Conservation (phyloP, 2,329 filamentous ascomycete genomes). For the Paracoccidioides lutzii region DNA sequence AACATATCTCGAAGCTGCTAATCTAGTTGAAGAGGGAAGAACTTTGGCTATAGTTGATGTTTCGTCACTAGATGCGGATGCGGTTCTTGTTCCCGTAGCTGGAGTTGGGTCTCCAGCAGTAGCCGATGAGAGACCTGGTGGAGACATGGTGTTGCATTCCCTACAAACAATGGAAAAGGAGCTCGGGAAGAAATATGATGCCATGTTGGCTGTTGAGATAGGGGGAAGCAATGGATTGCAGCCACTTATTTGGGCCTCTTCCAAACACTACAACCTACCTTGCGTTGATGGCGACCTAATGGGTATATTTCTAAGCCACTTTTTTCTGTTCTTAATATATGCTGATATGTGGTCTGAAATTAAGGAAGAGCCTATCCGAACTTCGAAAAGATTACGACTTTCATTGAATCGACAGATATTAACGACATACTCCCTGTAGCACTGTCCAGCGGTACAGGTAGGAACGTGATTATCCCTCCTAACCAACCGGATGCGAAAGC, state of each 20-base stretch:
- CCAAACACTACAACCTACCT: slow-evolving; percentile 20
- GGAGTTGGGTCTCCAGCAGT: slow-evolving; percentile 41
- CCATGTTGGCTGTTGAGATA: slow-evolving; percentile 23
- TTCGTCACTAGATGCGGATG: slow-evolving; percentile 34
- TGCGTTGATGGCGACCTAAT: slow-evolving; percentile 38
- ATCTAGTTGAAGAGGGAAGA: slow-evolving; percentile 20
- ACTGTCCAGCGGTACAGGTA: slow-evolving; percentile 4
- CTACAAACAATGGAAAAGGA: slow-evolving; percentile 27
- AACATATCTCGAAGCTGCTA: slow-evolving; percentile 32
- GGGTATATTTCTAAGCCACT: slow-evolving; percentile 30
- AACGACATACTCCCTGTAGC: slow-evolving; percentile 18
- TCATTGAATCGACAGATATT: slow-evolving; percentile 27
- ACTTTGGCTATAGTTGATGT: slow-evolving; percentile 36
- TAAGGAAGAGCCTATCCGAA: slow-evolving; percentile 1
- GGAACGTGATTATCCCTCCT: slow-evolving; percentile 9
- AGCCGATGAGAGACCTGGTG: slow-evolving; percentile 17
- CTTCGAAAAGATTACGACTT: slow-evolving; percentile 29
- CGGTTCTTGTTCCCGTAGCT: slow-evolving; percentile 18
- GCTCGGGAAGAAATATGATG: slow-evolving; percentile 24
- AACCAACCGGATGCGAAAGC: slow-evolving; percentile 1
- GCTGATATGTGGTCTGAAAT: slow-evolving; percentile 21
- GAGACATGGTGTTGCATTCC: slow-evolving; percentile 16
- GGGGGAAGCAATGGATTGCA: slow-evolving; percentile 29
- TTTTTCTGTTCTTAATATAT: not conserved
- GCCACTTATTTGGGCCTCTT: slow-evolving; percentile 32